Percentiles rank a stretch among this genome's conserved stretches.
Evolutionary conservation across 2,329 filamentous ascomycete species (phyloP).

Genomic region (Claviceps fusiformis): DNA sequence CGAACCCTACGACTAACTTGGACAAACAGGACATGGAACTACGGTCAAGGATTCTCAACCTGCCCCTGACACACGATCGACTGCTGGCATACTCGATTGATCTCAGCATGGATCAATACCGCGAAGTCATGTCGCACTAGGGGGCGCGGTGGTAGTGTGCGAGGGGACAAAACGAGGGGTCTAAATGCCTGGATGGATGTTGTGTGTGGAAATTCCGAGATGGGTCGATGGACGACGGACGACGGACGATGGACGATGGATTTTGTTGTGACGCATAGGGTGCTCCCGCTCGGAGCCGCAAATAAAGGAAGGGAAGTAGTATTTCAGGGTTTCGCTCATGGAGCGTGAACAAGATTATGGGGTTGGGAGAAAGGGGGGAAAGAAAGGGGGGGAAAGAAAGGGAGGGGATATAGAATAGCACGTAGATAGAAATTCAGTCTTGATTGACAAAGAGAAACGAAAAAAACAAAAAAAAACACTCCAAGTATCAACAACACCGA

Average conservation of each 20-base stretch:
- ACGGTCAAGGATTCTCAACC: conserved; percentile 32
- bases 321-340: background rate
- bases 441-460: background rate
- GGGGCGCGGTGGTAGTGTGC: background rate
- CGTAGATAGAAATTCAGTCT: background rate
- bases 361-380: background rate
- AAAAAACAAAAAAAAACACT: background rate
- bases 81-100: conserved; percentile 57
- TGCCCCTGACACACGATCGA: conserved; percentile 60
- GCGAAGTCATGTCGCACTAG: conserved; percentile 42
- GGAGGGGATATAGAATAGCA: background rate
- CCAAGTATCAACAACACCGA: background rate
- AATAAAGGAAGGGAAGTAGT: too few relatives aligned
- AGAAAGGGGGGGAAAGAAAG: background rate
- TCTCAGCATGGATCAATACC: conserved; percentile 56
- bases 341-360: background rate
- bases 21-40: conserved; percentile 21
- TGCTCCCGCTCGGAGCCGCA: too few relatives aligned
- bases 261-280: too few relatives aligned
- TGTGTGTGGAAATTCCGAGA: too few relatives aligned
- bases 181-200: too few relatives aligned
- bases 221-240: background rate
- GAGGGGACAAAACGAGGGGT: background rate
- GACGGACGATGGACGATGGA: too few relatives aligned
- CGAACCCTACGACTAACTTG: conserved; percentile 1